Evolutionary conservation across 1,139 yeast species (phyloP).

Genomic region (Yamadazyma oceani): DNA sequence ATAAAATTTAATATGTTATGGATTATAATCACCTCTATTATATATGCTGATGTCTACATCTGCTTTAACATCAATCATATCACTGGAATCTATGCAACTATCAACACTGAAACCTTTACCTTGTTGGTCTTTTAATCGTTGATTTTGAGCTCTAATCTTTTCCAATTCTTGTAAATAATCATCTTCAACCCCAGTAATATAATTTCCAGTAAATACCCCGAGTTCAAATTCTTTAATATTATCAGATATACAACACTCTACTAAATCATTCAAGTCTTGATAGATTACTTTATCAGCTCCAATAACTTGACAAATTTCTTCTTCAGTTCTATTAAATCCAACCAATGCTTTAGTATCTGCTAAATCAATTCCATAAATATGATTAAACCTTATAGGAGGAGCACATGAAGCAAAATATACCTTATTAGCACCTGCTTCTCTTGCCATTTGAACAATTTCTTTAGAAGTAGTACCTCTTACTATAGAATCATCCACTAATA

Average conservation of each 20-base stretch:
- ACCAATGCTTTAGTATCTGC: constrained; percentile 95
- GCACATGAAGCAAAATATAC: constrained; percentile 97
- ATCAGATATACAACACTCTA: constrained; percentile 71
- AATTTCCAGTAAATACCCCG: constrained; percentile 95
- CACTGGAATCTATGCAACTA: constrained; percentile 47
- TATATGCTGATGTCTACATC: constrained; percentile 89
- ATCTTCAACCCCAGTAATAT: constrained; percentile 89
- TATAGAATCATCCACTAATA: constrained; percentile 93
- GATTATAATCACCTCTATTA: constrained; percentile 74
- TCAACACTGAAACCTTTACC: constrained; percentile 42
- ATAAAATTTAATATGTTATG: too few species aligned
- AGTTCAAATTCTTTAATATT: constrained; percentile 70
- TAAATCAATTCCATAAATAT: constrained; percentile 94
- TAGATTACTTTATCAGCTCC: constrained; percentile 92
- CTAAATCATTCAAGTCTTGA: constrained; percentile 79
- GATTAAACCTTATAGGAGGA: constrained; percentile 93
- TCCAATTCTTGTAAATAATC: constrained; percentile 81
- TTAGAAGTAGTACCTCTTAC: constrained; percentile 97
- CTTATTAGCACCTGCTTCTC: constrained; percentile 93
- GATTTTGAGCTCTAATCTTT: constrained; percentile 78
- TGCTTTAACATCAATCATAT: constrained; percentile 70
- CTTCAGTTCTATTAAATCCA: constrained; percentile 75
- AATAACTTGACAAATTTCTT: constrained; percentile 71
- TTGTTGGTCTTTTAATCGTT: constrained; percentile 51
- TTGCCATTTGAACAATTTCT: constrained; percentile 96